phyloP scores from a whole-genome alignment of 495 filamentous ascomycete genomes.

The Aspergillus avenaceus region DNA sequence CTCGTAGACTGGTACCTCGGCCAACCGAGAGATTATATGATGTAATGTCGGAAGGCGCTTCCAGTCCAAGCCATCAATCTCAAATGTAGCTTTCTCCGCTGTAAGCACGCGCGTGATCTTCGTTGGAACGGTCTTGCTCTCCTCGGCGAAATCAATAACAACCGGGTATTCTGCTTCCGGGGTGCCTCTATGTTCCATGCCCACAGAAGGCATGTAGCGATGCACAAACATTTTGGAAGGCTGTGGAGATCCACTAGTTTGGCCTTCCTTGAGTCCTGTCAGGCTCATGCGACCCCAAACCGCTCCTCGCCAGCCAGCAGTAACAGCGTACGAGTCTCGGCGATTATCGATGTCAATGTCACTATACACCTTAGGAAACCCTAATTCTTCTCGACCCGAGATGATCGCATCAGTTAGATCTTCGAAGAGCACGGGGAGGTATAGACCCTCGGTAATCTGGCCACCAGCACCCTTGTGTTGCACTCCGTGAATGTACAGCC shows the following conservation, averaged over 20 bases:
- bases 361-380: constrained; percentile 52
- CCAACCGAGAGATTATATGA: not conserved
- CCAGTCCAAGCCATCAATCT: not conserved
- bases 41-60: not conserved
- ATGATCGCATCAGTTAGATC: constrained; percentile 49
- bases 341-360: constrained; percentile 41
- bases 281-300: constrained; percentile 38
- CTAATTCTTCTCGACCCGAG: constrained; percentile 51
- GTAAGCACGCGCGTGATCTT: not conserved
- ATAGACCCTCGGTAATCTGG: constrained; percentile 42
- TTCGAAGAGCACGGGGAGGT: constrained; percentile 53
- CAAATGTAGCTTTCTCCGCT: not conserved
- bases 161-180: not conserved
- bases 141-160: not conserved
- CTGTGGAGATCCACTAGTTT: not conserved
- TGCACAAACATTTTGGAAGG: constrained; percentile 27
- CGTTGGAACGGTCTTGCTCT: not conserved
- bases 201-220: constrained; percentile 46
- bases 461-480: constrained; percentile 50
- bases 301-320: constrained; percentile 45
- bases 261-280: not conserved
- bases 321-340: constrained; percentile 31
- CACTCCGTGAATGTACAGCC: constrained; percentile 55
- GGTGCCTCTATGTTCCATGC: constrained; percentile 28
- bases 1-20: not conserved